Base-by-base conservation (phyloP, 331 rosid genomes). In the Phaseolus coccineus region DNA sequence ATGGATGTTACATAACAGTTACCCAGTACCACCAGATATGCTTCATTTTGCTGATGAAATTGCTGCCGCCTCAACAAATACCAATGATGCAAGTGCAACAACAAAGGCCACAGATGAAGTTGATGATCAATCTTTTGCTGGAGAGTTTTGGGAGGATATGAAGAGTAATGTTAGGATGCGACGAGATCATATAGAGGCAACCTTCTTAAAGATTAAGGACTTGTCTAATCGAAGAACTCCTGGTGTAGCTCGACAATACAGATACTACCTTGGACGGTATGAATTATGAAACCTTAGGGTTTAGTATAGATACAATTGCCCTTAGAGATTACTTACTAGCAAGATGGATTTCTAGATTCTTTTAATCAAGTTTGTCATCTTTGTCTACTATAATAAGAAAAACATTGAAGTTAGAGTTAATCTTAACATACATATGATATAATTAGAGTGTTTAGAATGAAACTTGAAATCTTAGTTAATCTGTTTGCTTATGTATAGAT, bases 1-100 rank as follows among this genome's bases (percentile, higher is more conserved):
- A 74, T 91, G 97, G 97, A 91, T 91, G 97, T 87, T 89, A 73
- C 97, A 91, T 81, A 89, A 91, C 67, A 91, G 92, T 73, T 89
- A 91, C 66, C 70, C 91, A 6, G 83, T 91, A 35, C 97, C 97
- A 40, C 82, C 88, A 8, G 94, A 91, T 80, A 87, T 91, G 94
- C 91, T 89, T 84, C 91, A 89, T 73, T 74, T 14, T 66, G 83
- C 86, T 84, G 88, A 88, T 86, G 85, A 84, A 53, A 82, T 85
- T 76, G 82, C 87, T 57, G 86, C 92, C 48, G 77, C 86, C 19
- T 81, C 87, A 33, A 81, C 86, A 55, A 77, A 53, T 68, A 48
- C 33, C 71, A 79, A 71, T 37, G 78, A 59, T 31, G 86, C 48
- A 6, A 6, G 0, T 5, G 2, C 42, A 37, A 37, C 31, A 69